phyloP scores from a whole-genome alignment of 1,139 yeast species.

The Hyphopichia wangnamkhiaoensis region DNA sequence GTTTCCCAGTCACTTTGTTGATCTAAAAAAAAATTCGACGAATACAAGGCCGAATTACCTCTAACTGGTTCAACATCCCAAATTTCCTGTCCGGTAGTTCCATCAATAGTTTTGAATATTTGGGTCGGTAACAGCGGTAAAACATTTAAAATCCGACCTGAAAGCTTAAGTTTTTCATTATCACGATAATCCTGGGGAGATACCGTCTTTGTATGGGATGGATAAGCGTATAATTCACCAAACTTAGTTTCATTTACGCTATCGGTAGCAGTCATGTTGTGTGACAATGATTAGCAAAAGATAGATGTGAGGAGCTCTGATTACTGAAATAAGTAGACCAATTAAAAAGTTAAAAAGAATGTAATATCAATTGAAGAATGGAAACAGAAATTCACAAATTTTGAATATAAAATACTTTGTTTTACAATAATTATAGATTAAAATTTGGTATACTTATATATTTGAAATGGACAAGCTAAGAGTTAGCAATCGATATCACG shows the following conservation, averaged over 20 bases:
- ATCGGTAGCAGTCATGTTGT: background rate
- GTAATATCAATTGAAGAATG: no score
- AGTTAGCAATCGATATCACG: background rate
- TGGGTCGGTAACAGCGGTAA: slow-evolving; percentile 70
- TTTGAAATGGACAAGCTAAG: no score
- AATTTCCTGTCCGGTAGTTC: slow-evolving; percentile 25
- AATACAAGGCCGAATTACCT: slow-evolving; percentile 84
- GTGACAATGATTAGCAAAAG: background rate
- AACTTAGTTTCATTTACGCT: slow-evolving; percentile 1
- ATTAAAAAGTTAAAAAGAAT: no score
- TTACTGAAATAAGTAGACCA: no score
- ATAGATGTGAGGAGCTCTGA: no score
- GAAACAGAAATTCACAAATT: no score
- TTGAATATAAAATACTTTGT: no score
- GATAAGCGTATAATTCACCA: slow-evolving; percentile 23
- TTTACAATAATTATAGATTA: no score
- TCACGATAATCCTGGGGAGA: slow-evolving; percentile 34
- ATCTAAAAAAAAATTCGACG: slow-evolving; percentile 66
- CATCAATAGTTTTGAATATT: slow-evolving; percentile 41
- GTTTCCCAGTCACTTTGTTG: slow-evolving; percentile 82
- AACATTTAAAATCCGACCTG: slow-evolving; percentile 70
- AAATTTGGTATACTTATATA: no score
- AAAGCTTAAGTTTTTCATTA: slow-evolving; percentile 33
- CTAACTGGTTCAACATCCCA: slow-evolving; percentile 67
- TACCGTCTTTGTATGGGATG: slow-evolving; percentile 24